Conservation (phyloP, 2,329 filamentous ascomycete genomes). For the Hymenoscyphus fraxineus region DNA sequence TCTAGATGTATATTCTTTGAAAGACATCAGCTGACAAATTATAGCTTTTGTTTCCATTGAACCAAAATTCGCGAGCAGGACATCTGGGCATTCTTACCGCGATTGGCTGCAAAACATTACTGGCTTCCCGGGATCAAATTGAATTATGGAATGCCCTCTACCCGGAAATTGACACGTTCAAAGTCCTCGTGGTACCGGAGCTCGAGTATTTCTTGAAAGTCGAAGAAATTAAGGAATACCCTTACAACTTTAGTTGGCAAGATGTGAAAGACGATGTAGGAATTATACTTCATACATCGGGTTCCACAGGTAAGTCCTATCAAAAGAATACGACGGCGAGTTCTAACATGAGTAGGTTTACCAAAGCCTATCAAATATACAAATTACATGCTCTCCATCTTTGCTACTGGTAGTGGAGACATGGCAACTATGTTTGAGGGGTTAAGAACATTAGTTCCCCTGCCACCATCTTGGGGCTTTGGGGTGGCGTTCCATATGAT, state of each 20-base stretch:
- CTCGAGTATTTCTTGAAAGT: slow-evolving; percentile 2
- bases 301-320: slow-evolving; percentile 5
- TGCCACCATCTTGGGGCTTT: slow-evolving; percentile 5
- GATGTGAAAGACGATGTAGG: slow-evolving; percentile 11
- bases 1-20: too few species aligned
- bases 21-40: neutral
- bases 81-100: slow-evolving; percentile 6
- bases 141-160: slow-evolving; percentile 2
- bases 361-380: slow-evolving; percentile 12
- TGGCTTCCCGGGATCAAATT: neutral
- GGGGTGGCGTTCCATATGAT: neutral
- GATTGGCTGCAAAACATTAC: slow-evolving; percentile 3
- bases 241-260: slow-evolving; percentile 2
- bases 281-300: slow-evolving; percentile 14
- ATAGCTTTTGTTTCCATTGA: slow-evolving; percentile 8
- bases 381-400: slow-evolving; percentile 14
- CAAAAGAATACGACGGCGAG: neutral
- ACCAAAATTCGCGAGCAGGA: slow-evolving; percentile 5
- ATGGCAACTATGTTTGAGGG: slow-evolving; percentile 1
- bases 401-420: slow-evolving; percentile 11
- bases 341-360: slow-evolving; percentile 1
- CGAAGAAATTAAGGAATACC: neutral
- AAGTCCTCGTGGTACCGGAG: slow-evolving; percentile 2
- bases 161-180: slow-evolving; percentile 4
- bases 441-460: neutral